Evolutionary conservation across 345 rosid species (phyloP).

Genomic region (Linum tenue): DNA sequence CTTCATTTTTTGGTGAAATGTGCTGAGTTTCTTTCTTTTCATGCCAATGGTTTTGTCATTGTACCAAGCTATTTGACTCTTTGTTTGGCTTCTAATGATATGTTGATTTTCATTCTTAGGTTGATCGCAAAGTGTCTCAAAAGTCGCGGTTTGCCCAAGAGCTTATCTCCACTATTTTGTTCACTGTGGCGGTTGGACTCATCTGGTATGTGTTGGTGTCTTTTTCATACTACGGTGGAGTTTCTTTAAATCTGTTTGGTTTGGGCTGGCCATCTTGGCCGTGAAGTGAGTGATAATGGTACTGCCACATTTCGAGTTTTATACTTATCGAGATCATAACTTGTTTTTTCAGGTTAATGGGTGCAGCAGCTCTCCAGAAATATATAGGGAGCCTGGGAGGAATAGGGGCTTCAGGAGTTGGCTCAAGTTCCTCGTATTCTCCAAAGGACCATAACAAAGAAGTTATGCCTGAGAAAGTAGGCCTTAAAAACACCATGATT

Average conservation of each 20-base stretch:
- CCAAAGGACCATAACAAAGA: conserved; percentile 89
- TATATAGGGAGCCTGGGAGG: conserved; percentile 93
- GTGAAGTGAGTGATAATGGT: background rate
- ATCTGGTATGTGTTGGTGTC: background rate
- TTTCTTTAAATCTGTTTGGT: background rate
- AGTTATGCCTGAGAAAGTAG: conserved; percentile 89
- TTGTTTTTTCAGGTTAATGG: conserved; percentile 65
- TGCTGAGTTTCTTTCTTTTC: background rate
- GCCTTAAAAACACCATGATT: background rate
- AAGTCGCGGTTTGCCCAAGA: background rate
- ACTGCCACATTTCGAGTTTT: background rate
- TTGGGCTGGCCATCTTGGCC: background rate
- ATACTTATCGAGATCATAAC: conserved; percentile 13
- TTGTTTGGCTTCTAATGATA: background rate
- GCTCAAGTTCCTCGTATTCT: conserved; percentile 87
- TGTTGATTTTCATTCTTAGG: background rate
- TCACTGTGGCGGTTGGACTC: background rate
- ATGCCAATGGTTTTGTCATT: too few species aligned
- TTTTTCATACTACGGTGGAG: background rate
- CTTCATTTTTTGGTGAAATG: background rate
- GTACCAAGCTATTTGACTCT: background rate
- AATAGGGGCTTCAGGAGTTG: conserved; percentile 93
- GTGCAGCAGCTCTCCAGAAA: conserved; percentile 92
- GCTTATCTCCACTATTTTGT: background rate
- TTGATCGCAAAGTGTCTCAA: background rate